phyloP scores from a whole-genome alignment of 352 stramenopile genomes.

The Pythium apleroticum region DNA sequence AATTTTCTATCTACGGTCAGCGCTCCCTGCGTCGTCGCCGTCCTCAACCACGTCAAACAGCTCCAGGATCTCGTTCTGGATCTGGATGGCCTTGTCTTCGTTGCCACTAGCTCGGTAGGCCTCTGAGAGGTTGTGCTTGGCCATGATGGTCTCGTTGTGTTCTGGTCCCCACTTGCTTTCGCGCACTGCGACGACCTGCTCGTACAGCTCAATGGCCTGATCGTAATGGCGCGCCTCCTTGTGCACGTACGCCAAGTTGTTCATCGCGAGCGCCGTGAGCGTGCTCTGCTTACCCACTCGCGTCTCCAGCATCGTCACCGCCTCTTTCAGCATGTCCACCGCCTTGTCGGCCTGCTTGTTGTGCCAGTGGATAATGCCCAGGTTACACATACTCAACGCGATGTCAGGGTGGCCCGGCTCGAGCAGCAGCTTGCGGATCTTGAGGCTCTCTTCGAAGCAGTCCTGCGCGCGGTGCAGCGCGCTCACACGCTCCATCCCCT shows the following conservation, averaged over 20 bases:
- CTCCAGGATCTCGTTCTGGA: constrained; percentile 82
- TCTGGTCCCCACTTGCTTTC: constrained; percentile 54
- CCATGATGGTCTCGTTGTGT: constrained; percentile 85
- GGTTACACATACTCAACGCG: constrained; percentile 77
- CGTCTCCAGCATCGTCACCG: constrained; percentile 54
- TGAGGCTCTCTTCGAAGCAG: constrained; percentile 79
- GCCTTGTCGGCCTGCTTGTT: constrained; percentile 78
- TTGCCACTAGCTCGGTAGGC: constrained; percentile 73
- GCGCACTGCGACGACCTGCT: constrained; percentile 63
- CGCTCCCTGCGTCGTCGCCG: background rate
- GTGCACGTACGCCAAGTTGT: constrained; percentile 80
- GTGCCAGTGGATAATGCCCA: constrained; percentile 81
- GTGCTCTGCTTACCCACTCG: constrained; percentile 56
- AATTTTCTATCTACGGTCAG: background rate
- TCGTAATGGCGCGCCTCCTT: constrained; percentile 76
- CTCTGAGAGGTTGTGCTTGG: constrained; percentile 79
- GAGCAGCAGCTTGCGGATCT: constrained; percentile 67
- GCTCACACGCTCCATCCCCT: constrained; percentile 69
- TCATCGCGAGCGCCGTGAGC: constrained; percentile 78
- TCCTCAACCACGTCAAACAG: constrained; percentile 49
- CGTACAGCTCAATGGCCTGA: constrained; percentile 64
- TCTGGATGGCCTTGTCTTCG: constrained; percentile 71
- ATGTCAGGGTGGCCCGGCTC: constrained; percentile 78
- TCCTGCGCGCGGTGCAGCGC: constrained; percentile 67
- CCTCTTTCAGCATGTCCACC: constrained; percentile 58